Conservation (phyloP, 2,329 filamentous ascomycete genomes). For the Coleophoma cylindrospora region DNA sequence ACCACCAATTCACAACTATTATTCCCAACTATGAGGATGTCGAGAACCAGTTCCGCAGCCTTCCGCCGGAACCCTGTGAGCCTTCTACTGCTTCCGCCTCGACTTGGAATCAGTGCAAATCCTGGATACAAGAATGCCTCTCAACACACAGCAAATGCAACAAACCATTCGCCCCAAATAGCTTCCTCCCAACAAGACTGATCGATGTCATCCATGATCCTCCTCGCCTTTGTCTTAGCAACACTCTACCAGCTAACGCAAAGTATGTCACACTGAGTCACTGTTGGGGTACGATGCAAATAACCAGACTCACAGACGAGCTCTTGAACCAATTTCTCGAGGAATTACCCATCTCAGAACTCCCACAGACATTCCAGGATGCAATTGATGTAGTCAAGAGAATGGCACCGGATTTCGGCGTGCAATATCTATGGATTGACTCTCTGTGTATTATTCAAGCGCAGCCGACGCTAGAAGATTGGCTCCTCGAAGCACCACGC, state of each 20-base stretch:
- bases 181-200: neutral
- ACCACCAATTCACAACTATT: no score
- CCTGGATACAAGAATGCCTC: neutral
- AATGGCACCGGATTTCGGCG: neutral
- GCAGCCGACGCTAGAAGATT: neutral
- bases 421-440: constrained; percentile 1
- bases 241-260: neutral
- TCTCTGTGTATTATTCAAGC: neutral
- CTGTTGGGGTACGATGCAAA: neutral
- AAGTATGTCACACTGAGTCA: constrained; percentile 1
- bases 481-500: neutral
- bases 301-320: neutral
- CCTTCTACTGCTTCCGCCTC: neutral
- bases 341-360: neutral
- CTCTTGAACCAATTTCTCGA: neutral
- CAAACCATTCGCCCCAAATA: neutral
- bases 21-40: no score
- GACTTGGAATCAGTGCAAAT: neutral
- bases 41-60: no score
- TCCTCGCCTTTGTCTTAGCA: neutral
- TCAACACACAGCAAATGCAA: neutral
- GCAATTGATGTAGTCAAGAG: neutral
- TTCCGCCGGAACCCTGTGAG: neutral
- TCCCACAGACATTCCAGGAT: neutral
- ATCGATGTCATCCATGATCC: neutral